Base-by-base conservation (phyloP, 768 basidiomycete genomes). In the Leucogyrophana mollusca region DNA sequence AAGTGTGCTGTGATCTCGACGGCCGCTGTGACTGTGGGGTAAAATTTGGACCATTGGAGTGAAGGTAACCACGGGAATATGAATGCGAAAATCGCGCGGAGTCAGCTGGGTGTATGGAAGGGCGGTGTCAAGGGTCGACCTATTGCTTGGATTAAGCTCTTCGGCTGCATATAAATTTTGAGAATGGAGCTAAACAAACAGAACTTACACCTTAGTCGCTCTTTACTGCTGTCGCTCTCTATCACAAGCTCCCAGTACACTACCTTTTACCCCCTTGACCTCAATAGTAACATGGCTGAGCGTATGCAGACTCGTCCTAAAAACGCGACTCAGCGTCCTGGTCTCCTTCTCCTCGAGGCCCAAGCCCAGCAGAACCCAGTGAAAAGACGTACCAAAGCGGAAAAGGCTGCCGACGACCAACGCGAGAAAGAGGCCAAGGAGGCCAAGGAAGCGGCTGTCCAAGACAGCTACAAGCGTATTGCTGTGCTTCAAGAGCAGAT, bases 341-440 rank as follows among this genome's bases (percentile, higher is more conserved):
- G 43, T 14, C 13, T 40, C 2, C 43, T 45, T 25, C 14, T 49
- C 27, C 33, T 45, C n/a, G 8, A 37, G 14, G 25, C 41, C 32
- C 9, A 17, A 9, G 10, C 32, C 23, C n/a, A 16, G 13, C 27
- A 33, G 25, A 45, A 49, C 9, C 24, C 32, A n/a, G 32, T 33
- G n/a, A 33, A 33, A 33, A 9, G 17, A 38, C 3, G 34, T 25
- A 46, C 47, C 47, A 49, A 52, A 40, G 47, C 37, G 4, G 24
- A 52, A 25, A 49, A 45, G 22, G 51, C 47, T 21, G 43, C 20
- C 10, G 38, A 52, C 3, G 25, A 52, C 47, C 34, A 49, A n/a
- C 24, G 1, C 22, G 38, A 42, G 23, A 40, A 30, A 13, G 42
- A 48, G 10, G 42, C 36, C 2, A 33, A 40, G 17, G 23, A 34